Conservation (phyloP, 805 yeast species). For the Helenozyma rhizophorensis region DNA sequence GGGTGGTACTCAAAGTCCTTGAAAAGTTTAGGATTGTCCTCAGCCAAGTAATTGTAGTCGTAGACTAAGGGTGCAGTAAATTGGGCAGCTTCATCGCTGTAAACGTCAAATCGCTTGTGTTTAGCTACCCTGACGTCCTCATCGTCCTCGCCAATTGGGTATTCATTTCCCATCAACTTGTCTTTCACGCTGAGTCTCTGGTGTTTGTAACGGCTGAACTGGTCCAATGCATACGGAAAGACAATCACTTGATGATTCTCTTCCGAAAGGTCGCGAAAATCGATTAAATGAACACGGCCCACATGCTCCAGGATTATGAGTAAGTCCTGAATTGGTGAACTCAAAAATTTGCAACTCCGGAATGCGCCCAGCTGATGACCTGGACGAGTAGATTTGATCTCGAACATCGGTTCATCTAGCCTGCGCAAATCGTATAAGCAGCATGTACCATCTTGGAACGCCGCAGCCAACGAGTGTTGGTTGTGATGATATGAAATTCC, state of each 20-base stretch:
- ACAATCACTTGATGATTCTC: slow-evolving; percentile 55
- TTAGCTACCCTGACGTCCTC: slow-evolving; percentile 1
- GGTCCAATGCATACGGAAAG: slow-evolving; percentile 50
- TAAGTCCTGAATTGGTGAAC: slow-evolving; percentile 69
- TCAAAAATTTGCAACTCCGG: slow-evolving; percentile 48
- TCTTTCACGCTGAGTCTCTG: slow-evolving; percentile 1
- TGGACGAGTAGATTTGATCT: slow-evolving; percentile 56
- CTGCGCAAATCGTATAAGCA: slow-evolving; percentile 74
- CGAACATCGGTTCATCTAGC: slow-evolving; percentile 44
- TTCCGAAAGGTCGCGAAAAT: slow-evolving; percentile 55
- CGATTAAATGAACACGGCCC: slow-evolving; percentile 82
- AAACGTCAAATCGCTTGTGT: slow-evolving; percentile 5
- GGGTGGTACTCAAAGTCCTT: slow-evolving; percentile 33
- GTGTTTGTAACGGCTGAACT: slow-evolving; percentile 27
- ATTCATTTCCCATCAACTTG: background rate
- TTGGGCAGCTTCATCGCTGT: slow-evolving; percentile 5
- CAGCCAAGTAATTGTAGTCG: slow-evolving; percentile 36
- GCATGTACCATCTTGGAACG: slow-evolving; percentile 84
- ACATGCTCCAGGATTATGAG: slow-evolving; percentile 78
- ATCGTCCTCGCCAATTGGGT: too few relatives aligned
- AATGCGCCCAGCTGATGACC: slow-evolving; percentile 60
- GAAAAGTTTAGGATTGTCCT: slow-evolving; percentile 34
- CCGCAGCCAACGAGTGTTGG: slow-evolving; percentile 68
- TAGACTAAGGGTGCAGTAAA: slow-evolving; percentile 38
- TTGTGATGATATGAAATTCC: slow-evolving; percentile 77